A percentile compares a stretch with the other conserved stretches of the same genome.
Evolutionary conservation across 192 early-diverging fungal genomes (phyloP).

Genomic region (Linnemannia zychae): DNA sequence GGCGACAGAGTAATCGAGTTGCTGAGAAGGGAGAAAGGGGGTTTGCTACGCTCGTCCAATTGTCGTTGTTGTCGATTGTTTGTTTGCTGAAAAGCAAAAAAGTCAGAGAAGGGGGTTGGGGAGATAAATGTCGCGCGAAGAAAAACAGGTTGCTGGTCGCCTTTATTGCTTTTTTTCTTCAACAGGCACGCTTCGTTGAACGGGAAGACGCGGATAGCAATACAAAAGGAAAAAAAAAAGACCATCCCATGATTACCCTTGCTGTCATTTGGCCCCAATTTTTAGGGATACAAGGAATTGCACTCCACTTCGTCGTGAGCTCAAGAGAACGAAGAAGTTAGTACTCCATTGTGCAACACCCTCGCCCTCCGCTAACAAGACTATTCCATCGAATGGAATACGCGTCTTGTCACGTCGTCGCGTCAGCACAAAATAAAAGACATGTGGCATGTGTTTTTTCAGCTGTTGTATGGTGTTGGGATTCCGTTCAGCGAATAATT

Average conservation of each 20-base stretch:
- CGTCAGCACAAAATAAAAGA: background rate
- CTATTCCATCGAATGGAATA: background rate
- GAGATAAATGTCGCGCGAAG: background rate
- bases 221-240: background rate
- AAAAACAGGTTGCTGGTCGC: background rate
- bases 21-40: too few relatives aligned
- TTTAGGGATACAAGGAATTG: background rate
- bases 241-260: background rate
- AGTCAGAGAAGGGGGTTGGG: background rate
- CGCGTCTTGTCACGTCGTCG: background rate
- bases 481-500: background rate
- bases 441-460: background rate
- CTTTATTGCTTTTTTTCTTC: background rate
- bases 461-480: background rate
- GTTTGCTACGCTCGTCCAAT: too few relatives aligned
- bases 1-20: too few relatives aligned
- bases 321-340: background rate
- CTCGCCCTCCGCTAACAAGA: background rate
- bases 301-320: background rate
- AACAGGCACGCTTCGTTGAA: background rate
- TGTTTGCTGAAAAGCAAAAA: background rate
- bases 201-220: background rate
- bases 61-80: background rate
- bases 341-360: background rate
- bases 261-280: slow-evolving; percentile 1